Evolutionary conservation across 192 early-diverging fungal species (phyloP), one percentile per base, ranked within the genome.

Genomic region (Backusella morwellensis): DNA sequence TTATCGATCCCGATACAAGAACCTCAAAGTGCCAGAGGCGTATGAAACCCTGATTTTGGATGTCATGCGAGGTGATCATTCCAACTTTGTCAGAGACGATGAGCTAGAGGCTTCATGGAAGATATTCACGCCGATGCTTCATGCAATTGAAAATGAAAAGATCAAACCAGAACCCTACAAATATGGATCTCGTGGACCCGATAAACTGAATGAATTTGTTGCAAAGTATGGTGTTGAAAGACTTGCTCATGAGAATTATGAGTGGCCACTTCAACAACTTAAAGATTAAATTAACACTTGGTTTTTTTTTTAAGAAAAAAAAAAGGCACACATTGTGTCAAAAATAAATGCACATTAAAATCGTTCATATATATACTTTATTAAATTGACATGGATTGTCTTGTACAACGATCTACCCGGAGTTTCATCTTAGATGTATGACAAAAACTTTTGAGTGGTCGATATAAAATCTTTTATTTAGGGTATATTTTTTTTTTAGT

Each of bases 21-120:
- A 94, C 69, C 74, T 93, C 68, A 90, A 92, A 80, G 97, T 99
- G 81, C 98, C 98, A 19, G 97, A 98, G 80, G 98, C 98, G 3
- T 99, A 99, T 81, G 97, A 97, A 73, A 88, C 95, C 35, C 86
- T 99, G 72, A 95, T 99, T 74, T 86, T 98, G 42, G 98, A 98
- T 75, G 91, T 94, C 14, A 80, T 99, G 40, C 92, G 92, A 68
- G 94, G 95, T 29, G 97, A 98, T 76, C 95, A 99, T 79, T 93
- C 92, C 69, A 97, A 98, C 88, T 97, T 99, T 92, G 95, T 98
- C 34, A 87, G 94, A 54, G 88, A 91, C 78, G 95, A 96, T 85
- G 95, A 97, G 86, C 85, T 99, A 21, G 96, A 97, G 79, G 96
- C 93, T 72, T 95, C 98, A 6, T 99, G 98, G 98, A 94, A 93